Conservation (phyloP, 1,284 basidiomycete genomes). For the Jaminaea rosea region DNA sequence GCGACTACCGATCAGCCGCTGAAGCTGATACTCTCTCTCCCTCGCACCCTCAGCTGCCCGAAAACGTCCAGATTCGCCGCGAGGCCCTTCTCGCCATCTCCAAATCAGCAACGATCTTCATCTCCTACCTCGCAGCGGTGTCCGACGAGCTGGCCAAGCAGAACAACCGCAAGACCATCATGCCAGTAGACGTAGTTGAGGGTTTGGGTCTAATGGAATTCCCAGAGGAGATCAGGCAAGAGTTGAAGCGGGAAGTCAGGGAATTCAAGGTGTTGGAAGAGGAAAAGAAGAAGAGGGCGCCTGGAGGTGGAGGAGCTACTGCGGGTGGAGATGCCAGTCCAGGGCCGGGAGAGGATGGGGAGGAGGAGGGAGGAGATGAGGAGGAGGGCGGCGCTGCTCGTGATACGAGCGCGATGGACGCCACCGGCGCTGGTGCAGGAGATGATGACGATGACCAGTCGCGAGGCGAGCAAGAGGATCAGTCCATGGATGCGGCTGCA, state of each 20-base stretch:
- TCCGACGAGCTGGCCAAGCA: constrained; percentile 1
- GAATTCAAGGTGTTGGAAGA: not conserved
- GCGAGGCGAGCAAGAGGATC: no score
- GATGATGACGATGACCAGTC: no score
- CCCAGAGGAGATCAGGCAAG: not conserved
- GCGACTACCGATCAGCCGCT: not conserved
- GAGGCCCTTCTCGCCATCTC: not conserved
- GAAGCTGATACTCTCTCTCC: not conserved
- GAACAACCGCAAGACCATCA: not conserved
- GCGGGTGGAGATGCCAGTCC: not conserved
- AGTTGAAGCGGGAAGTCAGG: not conserved
- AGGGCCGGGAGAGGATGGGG: not conserved
- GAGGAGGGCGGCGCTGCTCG: not conserved
- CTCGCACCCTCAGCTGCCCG: not conserved
- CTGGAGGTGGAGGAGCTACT: not conserved
- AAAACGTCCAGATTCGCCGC: not conserved
- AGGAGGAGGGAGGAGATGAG: not conserved
- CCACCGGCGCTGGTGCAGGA: no score
- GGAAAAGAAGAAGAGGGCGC: not conserved
- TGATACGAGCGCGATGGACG: no score
- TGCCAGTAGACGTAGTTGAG: not conserved
- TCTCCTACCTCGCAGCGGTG: not conserved
- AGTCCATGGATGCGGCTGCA: no score
- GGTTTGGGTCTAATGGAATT: not conserved
- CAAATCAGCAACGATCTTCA: not conserved